Evolutionary conservation across 2,329 filamentous ascomycete species (phyloP).

Genomic region (Hymenoscyphus scutula): DNA sequence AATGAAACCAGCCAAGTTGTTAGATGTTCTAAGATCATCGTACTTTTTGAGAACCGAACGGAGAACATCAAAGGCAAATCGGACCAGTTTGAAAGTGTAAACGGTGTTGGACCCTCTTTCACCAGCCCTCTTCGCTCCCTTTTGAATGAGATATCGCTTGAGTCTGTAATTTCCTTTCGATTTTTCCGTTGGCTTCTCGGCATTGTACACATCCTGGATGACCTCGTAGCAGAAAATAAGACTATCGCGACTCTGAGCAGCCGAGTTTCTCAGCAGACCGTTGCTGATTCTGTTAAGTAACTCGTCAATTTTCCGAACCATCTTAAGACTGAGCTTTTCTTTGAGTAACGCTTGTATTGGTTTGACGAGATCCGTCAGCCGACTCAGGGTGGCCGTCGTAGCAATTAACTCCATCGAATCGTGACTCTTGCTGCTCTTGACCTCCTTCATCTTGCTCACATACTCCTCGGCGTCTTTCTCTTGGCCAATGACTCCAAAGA

Average conservation of each 20-base stretch:
- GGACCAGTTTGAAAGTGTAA: conserved; percentile 81
- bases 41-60: conserved; percentile 84
- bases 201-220: conserved; percentile 79
- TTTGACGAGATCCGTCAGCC: conserved; percentile 70
- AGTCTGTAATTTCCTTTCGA: conserved; percentile 60
- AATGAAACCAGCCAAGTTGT: conserved; percentile 81
- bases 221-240: conserved; percentile 95
- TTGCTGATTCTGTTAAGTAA: conserved; percentile 78
- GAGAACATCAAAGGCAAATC: conserved; percentile 84
- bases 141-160: conserved; percentile 76
- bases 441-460: conserved; percentile 91
- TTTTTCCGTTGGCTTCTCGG: conserved; percentile 50
- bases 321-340: conserved; percentile 79
- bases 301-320: conserved; percentile 87
- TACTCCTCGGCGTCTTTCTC: conserved; percentile 98
- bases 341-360: conserved; percentile 77
- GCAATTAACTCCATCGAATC: conserved; percentile 95
- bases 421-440: conserved; percentile 97
- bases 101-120: conserved; percentile 71
- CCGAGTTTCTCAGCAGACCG: conserved; percentile 79
- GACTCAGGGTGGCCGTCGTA: conserved; percentile 72
- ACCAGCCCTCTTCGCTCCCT: conserved; percentile 71
- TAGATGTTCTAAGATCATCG: conserved; percentile 72
- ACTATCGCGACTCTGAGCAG: conserved; percentile 74
- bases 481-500: conserved; percentile 87